Evolutionary conservation across 106 monocot genomes (phyloP).

Genomic region (Acorus gramineus): DNA sequence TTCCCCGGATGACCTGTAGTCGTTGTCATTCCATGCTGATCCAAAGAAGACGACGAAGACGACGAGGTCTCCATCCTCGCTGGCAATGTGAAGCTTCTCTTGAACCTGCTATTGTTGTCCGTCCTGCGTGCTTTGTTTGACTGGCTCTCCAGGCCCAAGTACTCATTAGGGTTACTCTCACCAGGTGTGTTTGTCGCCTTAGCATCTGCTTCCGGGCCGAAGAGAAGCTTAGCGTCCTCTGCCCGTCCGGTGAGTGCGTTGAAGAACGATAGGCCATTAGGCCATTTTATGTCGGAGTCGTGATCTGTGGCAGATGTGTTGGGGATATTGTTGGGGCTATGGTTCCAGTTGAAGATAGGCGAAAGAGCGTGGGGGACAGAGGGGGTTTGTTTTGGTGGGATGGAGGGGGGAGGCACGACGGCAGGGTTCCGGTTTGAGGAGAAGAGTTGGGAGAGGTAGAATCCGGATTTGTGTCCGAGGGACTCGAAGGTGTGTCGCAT

Average conservation of each 20-base stretch:
- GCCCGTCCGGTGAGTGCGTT: conserved; percentile 55
- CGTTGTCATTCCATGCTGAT: neutral
- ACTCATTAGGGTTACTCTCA: conserved; percentile 23
- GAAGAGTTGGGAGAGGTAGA: conserved; percentile 85
- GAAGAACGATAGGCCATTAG: conserved; percentile 78
- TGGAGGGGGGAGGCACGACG: conserved; percentile 9
- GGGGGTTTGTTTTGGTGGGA: conserved; percentile 28
- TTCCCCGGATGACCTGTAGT: conserved; percentile 26
- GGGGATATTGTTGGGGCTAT: conserved; percentile 12
- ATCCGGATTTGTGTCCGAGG: conserved; percentile 76
- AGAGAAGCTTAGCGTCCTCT: conserved; percentile 69
- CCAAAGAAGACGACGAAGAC: conserved; percentile 24
- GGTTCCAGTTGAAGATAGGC: conserved; percentile 52
- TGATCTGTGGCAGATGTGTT: conserved; percentile 39
- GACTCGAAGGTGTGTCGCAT: conserved; percentile 92
- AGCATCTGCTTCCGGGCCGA: conserved; percentile 21
- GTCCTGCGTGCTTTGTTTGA: conserved; percentile 32
- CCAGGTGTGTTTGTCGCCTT: conserved; percentile 1
- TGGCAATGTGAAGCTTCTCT: conserved; percentile 77
- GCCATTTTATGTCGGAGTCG: conserved; percentile 73
- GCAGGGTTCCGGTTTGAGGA: conserved; percentile 34
- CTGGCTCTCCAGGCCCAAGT: conserved; percentile 52
- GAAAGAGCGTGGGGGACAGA: conserved; percentile 17
- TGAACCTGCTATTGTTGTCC: conserved; percentile 35
- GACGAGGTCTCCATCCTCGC: conserved; percentile 43